Percentiles rank a stretch among this genome's conserved stretches.
Evolutionary conservation across 331 rosid genomes (phyloP).

Genomic region (Acacia concinna): DNA sequence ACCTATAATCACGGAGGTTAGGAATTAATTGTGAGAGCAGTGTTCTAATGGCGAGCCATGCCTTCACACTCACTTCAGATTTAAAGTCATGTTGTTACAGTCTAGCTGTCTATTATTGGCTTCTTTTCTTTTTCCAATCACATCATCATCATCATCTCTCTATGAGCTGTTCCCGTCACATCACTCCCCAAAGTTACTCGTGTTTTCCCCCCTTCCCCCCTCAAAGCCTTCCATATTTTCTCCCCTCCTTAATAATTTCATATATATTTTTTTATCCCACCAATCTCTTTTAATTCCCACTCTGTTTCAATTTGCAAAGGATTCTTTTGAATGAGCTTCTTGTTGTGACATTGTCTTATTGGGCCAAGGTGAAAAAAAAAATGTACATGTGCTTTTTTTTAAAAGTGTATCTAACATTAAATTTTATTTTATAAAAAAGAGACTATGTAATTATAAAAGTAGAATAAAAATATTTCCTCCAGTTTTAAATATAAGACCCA

Average conservation of each 20-base stretch:
- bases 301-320: not conserved
- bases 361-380: no score
- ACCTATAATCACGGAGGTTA: constrained; percentile 23
- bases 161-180: constrained; percentile 76
- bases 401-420: no score
- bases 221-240: no score
- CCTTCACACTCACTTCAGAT: constrained; percentile 4
- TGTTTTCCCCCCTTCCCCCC: not conserved
- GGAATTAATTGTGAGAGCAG: not conserved
- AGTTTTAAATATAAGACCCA: no score
- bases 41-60: not conserved
- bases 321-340: not conserved
- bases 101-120: constrained; percentile 49
- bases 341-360: no score
- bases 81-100: constrained; percentile 13
- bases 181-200: constrained; percentile 32
- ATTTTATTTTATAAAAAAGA: no score
- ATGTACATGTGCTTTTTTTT: no score
- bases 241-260: not conserved
- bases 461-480: no score
- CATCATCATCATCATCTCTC: constrained; percentile 47
- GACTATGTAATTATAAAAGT: no score
- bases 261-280: no score
- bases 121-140: constrained; percentile 48
- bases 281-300: no score